Conservation (phyloP, 352 stramenopile genomes). For the Globisporangium paddicum region DNA sequence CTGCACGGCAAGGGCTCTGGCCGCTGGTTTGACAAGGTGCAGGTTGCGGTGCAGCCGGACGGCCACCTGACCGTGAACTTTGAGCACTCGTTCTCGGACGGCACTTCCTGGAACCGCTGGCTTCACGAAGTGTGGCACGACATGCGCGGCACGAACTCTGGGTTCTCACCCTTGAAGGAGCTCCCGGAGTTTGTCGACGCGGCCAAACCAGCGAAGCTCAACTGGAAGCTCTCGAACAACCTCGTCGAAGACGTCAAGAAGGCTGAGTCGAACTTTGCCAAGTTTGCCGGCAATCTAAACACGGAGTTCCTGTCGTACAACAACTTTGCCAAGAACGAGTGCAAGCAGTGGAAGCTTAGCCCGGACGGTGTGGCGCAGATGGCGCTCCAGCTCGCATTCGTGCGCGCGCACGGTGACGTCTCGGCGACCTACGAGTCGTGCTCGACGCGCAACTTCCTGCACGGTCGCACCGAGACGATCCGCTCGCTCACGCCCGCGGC, state of each 20-base stretch:
- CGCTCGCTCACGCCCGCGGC: conserved; percentile 74
- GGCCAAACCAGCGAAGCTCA: conserved; percentile 43
- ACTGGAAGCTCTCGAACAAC: conserved; percentile 78
- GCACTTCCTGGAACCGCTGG: conserved; percentile 91
- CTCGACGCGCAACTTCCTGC: conserved; percentile 87
- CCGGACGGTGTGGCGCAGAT: conserved; percentile 91
- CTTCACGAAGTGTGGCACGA: conserved; percentile 90
- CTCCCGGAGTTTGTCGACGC: conserved; percentile 49
- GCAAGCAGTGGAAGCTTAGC: conserved; percentile 90
- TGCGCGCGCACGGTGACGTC: conserved; percentile 66
- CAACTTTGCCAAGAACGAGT: conserved; percentile 87
- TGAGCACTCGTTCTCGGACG: conserved; percentile 93
- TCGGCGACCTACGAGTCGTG: conserved; percentile 91
- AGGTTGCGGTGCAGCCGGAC: conserved; percentile 81
- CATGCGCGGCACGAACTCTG: conserved; percentile 76
- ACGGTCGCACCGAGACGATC: conserved; percentile 92
- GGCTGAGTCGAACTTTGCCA: conserved; percentile 60
- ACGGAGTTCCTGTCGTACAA: conserved; percentile 81
- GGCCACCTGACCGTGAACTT: conserved; percentile 92
- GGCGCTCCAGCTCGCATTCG: conserved; percentile 90
- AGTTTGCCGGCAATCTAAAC: conserved; percentile 62
- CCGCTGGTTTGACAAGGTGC: conserved; percentile 94
- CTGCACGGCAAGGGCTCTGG: conserved; percentile 79
- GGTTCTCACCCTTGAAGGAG: conserved; percentile 59
- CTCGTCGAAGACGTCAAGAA: conserved; percentile 70